phyloP scores from a whole-genome alignment of 495 filamentous ascomycete species.

The Physcia stellaris region DNA sequence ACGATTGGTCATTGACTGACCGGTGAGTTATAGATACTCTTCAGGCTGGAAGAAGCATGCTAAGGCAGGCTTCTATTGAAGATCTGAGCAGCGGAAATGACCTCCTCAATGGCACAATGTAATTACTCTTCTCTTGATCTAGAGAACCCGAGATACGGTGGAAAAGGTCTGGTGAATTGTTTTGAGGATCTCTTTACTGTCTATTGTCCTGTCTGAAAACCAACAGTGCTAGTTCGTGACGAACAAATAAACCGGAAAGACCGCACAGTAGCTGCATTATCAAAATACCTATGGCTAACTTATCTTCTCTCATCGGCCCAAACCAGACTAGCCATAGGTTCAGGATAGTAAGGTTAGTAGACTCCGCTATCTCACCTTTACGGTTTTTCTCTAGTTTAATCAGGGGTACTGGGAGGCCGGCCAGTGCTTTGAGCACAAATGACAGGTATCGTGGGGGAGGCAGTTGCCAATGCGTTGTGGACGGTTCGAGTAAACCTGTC shows the following conservation, averaged over 20 bases:
- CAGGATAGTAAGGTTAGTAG: conserved; percentile 79
- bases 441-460: conserved; percentile 55
- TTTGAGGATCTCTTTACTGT: no score
- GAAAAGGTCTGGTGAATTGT: no score
- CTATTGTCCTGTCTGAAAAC: conserved; percentile 80
- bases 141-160: no score
- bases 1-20: no score
- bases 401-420: conserved; percentile 49
- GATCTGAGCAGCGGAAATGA: no score
- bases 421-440: conserved; percentile 46
- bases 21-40: no score
- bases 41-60: no score
- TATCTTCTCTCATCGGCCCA: conserved; percentile 81
- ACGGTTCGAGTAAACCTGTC: conserved; percentile 73
- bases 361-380: conserved; percentile 60
- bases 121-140: no score
- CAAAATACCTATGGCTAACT: conserved; percentile 62
- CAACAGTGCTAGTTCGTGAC: conserved; percentile 71
- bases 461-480: conserved; percentile 60
- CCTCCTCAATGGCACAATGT: no score
- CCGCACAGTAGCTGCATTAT: conserved; percentile 60
- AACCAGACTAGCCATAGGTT: conserved; percentile 96
- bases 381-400: conserved; percentile 49
- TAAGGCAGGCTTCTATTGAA: no score
- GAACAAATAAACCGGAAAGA: conserved; percentile 66